Conservation (phyloP, 2,329 filamentous ascomycete species). For the Phaeophleospora eucalypticola region DNA sequence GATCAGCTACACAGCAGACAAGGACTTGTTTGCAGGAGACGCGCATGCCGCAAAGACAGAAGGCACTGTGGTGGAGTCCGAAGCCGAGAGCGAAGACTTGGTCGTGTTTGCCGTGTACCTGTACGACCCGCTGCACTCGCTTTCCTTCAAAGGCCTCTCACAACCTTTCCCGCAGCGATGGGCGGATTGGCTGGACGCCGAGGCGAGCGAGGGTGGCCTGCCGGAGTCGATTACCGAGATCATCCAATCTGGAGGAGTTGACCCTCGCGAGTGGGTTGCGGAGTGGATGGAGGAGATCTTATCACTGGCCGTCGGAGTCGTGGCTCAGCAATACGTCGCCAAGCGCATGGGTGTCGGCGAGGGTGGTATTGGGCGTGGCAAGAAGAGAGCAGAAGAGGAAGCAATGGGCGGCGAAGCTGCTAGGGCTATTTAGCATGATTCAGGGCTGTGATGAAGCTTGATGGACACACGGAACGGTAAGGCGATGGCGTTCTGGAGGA, state of each 20-base stretch:
- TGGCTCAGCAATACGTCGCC: conserved; percentile 93
- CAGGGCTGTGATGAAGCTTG: too few species aligned
- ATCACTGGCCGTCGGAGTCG: conserved; percentile 70
- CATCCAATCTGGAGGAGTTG: conserved; percentile 68
- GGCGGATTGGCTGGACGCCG: conserved; percentile 86
- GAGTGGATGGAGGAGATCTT: conserved; percentile 95
- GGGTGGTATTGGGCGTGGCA: conserved; percentile 60
- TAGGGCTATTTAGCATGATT: conserved; percentile 48
- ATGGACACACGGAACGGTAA: too few species aligned
- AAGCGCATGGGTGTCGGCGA: conserved; percentile 94
- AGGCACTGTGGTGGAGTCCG: conserved; percentile 4
- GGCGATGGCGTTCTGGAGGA: too few species aligned
- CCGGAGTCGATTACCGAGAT: conserved; percentile 87
- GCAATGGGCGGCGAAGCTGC: conserved; percentile 57
- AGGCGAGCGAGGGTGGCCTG: conserved; percentile 47
- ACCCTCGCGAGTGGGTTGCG: conserved; percentile 93
- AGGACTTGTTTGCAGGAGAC: conserved; percentile 63
- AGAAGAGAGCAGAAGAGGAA: conserved; percentile 51
- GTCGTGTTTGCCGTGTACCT: conserved; percentile 75
- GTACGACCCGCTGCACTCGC: conserved; percentile 84
- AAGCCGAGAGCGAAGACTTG: conserved; percentile 55
- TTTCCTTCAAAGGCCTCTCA: conserved; percentile 77
- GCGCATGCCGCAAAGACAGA: conserved; percentile 12
- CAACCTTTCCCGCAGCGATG: conserved; percentile 81
- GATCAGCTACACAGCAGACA: conserved; percentile 61